These are phyloP conservation scores for Fraxinus paxiana DNA, from an alignment of 305 asterid species.

Conservation along the genomic window DNA sequence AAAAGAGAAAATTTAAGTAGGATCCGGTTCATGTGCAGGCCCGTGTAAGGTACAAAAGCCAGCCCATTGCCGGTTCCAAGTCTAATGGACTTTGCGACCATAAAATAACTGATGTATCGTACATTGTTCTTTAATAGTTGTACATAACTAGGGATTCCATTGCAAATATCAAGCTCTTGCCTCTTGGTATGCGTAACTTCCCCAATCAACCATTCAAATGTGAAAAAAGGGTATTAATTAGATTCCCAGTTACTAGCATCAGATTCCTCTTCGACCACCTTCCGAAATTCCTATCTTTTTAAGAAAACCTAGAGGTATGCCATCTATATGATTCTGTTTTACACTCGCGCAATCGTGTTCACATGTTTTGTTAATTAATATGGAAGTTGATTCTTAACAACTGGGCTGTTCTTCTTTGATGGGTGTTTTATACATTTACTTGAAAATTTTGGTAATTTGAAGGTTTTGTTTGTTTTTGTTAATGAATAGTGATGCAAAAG, in stretches of 20 bases:
- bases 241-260: conserved; percentile 25
- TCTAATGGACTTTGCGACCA: not conserved
- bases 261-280: conserved; percentile 16
- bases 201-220: not conserved
- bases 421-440: not conserved
- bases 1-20: too few relatives aligned
- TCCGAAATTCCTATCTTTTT: not conserved
- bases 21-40: not conserved
- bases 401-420: not conserved
- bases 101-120: not conserved
- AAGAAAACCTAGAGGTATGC: conserved; percentile 17
- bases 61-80: not conserved
- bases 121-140: conserved; percentile 23
- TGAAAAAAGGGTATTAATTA: not conserved
- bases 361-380: not conserved
- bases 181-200: not conserved
- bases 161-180: conserved; percentile 16
- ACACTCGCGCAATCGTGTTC: not conserved
- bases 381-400: not conserved
- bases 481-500: not conserved
- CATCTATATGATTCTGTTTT: not conserved
- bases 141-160: conserved; percentile 17
- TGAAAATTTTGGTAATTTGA: not conserved
- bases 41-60: not conserved
- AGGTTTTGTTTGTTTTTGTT: not conserved